A percentile compares a stretch with the other conserved stretches of the same genome.
Conservation (phyloP, 495 filamentous ascomycete genomes). For the Ascodesmis nigricans region DNA sequence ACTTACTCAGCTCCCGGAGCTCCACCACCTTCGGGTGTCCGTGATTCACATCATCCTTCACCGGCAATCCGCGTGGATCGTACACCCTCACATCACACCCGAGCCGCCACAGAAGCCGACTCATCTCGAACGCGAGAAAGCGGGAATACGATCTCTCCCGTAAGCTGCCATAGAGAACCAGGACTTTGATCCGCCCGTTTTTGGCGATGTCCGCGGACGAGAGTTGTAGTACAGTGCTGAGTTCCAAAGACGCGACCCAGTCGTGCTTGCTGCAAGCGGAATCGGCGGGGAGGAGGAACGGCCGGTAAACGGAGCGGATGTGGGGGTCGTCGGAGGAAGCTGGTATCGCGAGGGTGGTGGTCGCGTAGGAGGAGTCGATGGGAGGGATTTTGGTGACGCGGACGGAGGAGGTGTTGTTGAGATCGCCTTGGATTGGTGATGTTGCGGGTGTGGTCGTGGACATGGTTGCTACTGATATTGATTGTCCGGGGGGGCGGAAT, state of each 20-base stretch:
- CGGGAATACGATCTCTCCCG: slow-evolving; percentile 36
- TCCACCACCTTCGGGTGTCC: slow-evolving; percentile 42
- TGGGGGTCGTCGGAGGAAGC: slow-evolving; percentile 1
- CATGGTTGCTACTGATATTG: too few species aligned
- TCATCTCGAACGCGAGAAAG: slow-evolving; percentile 38
- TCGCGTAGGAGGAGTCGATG: background rate
- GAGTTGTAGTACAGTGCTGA: slow-evolving; percentile 33
- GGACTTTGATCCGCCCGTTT: slow-evolving; percentile 32
- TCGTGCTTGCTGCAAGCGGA: slow-evolving; percentile 24
- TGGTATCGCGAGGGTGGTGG: background rate
- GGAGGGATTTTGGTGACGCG: background rate
- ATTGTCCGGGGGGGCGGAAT: too few species aligned
- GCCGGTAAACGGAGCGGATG: slow-evolving; percentile 28
- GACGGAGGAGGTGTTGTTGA: background rate
- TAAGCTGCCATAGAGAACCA: slow-evolving; percentile 43
- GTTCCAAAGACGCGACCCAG: slow-evolving; percentile 36
- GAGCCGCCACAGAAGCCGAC: slow-evolving; percentile 40
- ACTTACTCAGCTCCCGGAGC: slow-evolving; percentile 36
- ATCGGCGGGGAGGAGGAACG: slow-evolving; percentile 30
- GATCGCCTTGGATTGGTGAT: background rate
- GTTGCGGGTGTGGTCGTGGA: background rate
- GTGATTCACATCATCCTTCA: slow-evolving; percentile 39
- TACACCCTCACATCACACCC: slow-evolving; percentile 48
- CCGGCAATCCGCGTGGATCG: slow-evolving; percentile 36
- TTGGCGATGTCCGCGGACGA: slow-evolving; percentile 26